phyloP scores from a whole-genome alignment of 2,329 filamentous ascomycete species.

The Ilyonectria robusta region DNA sequence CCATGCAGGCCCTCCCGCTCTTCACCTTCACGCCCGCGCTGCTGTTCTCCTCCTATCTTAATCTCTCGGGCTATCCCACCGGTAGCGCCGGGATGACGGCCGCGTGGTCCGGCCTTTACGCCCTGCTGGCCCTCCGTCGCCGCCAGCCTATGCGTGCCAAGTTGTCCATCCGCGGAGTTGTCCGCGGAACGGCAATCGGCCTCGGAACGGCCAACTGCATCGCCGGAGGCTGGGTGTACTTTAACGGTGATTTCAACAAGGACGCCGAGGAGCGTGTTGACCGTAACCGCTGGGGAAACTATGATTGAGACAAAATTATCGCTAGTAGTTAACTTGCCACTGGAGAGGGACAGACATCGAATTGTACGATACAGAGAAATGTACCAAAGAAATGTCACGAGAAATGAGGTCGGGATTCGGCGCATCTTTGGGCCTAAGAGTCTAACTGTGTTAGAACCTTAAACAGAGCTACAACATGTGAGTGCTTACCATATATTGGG shows the following conservation, averaged over 20 bases:
- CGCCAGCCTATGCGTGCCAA: conserved; percentile 58
- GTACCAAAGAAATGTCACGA: conserved; percentile 1
- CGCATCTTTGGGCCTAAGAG: not conserved
- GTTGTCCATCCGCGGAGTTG: conserved; percentile 63
- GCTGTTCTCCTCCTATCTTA: conserved; percentile 71
- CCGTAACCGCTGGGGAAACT: conserved; percentile 65
- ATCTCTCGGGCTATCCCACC: conserved; percentile 71
- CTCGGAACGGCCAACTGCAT: conserved; percentile 64
- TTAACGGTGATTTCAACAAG: conserved; percentile 63
- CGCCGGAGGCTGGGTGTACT: conserved; percentile 67
- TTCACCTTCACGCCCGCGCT: conserved; percentile 67
- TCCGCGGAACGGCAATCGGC: conserved; percentile 66
- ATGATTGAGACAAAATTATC: conserved; percentile 26
- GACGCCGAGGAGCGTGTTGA: conserved; percentile 64
- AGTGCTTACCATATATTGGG: not conserved
- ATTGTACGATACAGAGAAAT: conserved; percentile 5
- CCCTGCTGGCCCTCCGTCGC: conserved; percentile 66
- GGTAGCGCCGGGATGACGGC: conserved; percentile 70
- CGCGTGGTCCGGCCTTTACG: conserved; percentile 71
- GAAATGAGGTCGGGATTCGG: not conserved
- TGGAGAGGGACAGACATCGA: not conserved
- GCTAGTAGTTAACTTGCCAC: not conserved
- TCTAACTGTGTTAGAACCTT: not conserved
- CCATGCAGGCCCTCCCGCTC: conserved; percentile 66
- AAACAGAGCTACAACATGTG: not conserved